Conservation (phyloP, 2,329 filamentous ascomycete genomes). For the Aquanectria penicillioides region DNA sequence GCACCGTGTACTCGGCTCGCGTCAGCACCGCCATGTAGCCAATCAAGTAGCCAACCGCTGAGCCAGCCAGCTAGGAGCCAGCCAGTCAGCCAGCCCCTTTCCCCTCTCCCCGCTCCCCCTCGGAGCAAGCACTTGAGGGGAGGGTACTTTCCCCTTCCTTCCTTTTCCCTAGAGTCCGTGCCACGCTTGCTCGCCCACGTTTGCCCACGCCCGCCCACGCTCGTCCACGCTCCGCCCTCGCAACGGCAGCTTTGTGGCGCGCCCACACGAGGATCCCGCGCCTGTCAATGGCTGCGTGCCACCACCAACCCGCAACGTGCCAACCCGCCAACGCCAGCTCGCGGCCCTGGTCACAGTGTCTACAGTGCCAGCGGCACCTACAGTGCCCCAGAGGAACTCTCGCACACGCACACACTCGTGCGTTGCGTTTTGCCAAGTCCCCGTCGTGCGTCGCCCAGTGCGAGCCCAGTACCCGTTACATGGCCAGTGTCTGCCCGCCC, state of each 20-base stretch:
- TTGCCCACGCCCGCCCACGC: too few relatives aligned
- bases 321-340: neutral
- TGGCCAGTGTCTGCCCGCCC: neutral
- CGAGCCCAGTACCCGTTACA: neutral
- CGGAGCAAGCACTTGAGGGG: too few relatives aligned
- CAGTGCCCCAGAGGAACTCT: too few relatives aligned
- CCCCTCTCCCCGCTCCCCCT: too few relatives aligned
- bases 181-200: neutral
- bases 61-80: neutral
- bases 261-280: too few relatives aligned
- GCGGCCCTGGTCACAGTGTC: too few relatives aligned
- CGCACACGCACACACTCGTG: too few relatives aligned
- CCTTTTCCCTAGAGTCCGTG: conserved; percentile 1
- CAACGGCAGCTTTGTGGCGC: too few relatives aligned
- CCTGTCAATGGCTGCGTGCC: neutral
- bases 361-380: neutral
- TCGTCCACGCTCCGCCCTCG: neutral
- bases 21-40: conserved; percentile 10
- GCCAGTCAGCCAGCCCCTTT: neutral
- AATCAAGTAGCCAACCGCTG: neutral
- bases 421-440: too few relatives aligned
- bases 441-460: too few relatives aligned
- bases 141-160: too few relatives aligned
- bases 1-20: conserved; percentile 1
- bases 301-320: neutral